A percentile compares a stretch with the other conserved stretches of the same genome.
These are phyloP conservation scores for Spathaspora gorwiae DNA, from an alignment of 805 yeast genomes.

Conservation along the genomic window DNA sequence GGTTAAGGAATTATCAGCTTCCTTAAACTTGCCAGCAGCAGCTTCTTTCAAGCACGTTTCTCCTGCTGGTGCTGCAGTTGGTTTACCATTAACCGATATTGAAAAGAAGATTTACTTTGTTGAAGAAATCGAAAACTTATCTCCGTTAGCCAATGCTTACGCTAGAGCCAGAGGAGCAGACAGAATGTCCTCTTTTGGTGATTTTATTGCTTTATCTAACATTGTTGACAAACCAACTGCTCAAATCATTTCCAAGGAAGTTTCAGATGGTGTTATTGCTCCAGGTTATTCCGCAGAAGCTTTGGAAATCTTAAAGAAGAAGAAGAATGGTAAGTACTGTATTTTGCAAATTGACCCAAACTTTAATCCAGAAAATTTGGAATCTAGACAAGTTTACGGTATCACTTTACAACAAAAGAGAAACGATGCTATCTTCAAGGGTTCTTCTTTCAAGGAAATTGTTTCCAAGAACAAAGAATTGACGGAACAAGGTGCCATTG, in stretches of 20 bases:
- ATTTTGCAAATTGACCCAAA: conserved; percentile 94
- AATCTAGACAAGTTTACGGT: conserved; percentile 95
- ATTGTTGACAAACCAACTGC: conserved; percentile 96
- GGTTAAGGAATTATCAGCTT: conserved; percentile 92
- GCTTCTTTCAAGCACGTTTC: conserved; percentile 98
- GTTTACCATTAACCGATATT: conserved; percentile 82
- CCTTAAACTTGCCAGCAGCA: conserved; percentile 95
- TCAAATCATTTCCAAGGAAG: conserved; percentile 94
- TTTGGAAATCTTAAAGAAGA: conserved; percentile 77
- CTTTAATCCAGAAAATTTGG: conserved; percentile 74
- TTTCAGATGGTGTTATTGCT: conserved; percentile 97
- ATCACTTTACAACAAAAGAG: conserved; percentile 93
- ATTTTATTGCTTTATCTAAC: conserved; percentile 94
- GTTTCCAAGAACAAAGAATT: conserved; percentile 82
- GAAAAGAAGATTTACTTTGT: conserved; percentile 97
- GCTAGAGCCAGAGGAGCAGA: conserved; percentile 99
- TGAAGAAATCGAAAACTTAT: conserved; percentile 86
- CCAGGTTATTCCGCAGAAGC: conserved; percentile 96
- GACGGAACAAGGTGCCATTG: conserved; percentile 89
- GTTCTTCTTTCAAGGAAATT: conserved; percentile 85
- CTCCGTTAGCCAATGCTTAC: conserved; percentile 96
- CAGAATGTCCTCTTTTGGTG: conserved; percentile 99
- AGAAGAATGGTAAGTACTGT: conserved; percentile 97
- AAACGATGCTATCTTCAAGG: conserved; percentile 93
- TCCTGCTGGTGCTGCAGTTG: conserved; percentile 98